Base-by-base conservation (phyloP, 306 rosid genomes). In the Vicia faba region DNA sequence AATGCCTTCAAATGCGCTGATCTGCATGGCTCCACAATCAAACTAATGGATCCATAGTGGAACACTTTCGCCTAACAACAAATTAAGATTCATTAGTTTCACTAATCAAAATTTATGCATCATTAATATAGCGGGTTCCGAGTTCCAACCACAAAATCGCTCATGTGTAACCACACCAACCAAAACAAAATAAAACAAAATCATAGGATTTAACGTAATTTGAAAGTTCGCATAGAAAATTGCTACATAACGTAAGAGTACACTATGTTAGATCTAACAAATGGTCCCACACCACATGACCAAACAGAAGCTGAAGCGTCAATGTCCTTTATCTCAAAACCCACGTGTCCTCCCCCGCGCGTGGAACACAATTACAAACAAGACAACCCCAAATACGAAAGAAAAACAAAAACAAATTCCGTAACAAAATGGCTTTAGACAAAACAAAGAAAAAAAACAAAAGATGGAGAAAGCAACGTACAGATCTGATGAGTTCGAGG, bases 21-120 rank as follows among this genome's bases (percentile, higher is more conserved):
- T 76, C 97, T 82, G 80, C 96, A 88, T 68, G 97, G 96, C 87
- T 91, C 97, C 79, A 86, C 97, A 38, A 91, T 91, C 95, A 91
- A 84, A 62, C 97, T 89, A 41, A 91, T 89, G 0, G 96, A 92
- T 44, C 97, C 97, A 26, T 89, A 89, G 77, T 89, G 97, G 76
- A 92, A 91, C 15, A 86, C 88, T 20, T 92, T 92, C 1, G 97
- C 96, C 97, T 92, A 29, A 7, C 20, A 11, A 14, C 16, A 11
- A 14, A 20, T 20, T 10, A 67, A 61, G 7, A 61, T 49, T 54
- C 40, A 46, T 64, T 31, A 51, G 29, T 33, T 33, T 33, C 36
- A 33, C 9, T 33, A 33, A 33, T 33, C 38, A 31, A 5, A 31
- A 29, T 29, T 4, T 4, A 29, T 5, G 1, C 33, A 3, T 2